phyloP scores from a whole-genome alignment of 2,329 filamentous ascomycete genomes.

The Hypoxylon sp. region DNA sequence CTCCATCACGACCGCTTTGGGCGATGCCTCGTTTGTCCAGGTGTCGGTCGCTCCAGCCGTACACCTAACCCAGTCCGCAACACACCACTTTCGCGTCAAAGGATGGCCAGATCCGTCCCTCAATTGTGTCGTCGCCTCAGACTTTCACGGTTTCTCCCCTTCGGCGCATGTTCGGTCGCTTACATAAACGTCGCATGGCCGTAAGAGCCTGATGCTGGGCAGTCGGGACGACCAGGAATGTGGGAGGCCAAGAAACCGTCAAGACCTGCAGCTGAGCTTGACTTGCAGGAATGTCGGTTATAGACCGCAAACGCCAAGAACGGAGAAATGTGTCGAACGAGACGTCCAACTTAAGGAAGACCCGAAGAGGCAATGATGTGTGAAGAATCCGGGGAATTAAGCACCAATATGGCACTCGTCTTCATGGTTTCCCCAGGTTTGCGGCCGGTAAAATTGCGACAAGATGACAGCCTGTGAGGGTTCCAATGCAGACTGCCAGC shows the following conservation, averaged over 20 bases:
- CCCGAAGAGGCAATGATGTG: background rate
- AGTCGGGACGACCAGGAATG: conserved; percentile 15
- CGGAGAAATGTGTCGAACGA: conserved; percentile 10
- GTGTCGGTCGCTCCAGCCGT: too few species aligned
- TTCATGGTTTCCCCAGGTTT: conserved; percentile 30
- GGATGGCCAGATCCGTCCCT: background rate
- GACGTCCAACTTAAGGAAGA: background rate
- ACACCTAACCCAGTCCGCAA: too few species aligned
- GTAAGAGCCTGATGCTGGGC: background rate
- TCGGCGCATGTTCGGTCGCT: background rate
- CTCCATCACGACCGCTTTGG: background rate
- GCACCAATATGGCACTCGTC: conserved; percentile 9
- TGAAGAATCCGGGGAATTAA: conserved; percentile 26
- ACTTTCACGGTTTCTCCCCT: background rate
- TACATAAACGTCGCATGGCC: conserved; percentile 20
- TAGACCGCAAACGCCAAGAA: conserved; percentile 11
- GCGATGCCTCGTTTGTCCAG: background rate
- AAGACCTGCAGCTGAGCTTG: conserved; percentile 20
- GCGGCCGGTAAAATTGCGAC: conserved; percentile 19
- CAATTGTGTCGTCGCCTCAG: background rate
- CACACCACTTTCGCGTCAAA: too few species aligned
- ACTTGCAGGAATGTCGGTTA: conserved; percentile 8
- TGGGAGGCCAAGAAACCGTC: conserved; percentile 20
- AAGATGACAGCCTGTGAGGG: conserved; percentile 1
- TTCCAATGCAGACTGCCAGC: conserved; percentile 16